phyloP scores from a whole-genome alignment of 2,329 filamentous ascomycete species.

The Fusarium zealandicum region DNA sequence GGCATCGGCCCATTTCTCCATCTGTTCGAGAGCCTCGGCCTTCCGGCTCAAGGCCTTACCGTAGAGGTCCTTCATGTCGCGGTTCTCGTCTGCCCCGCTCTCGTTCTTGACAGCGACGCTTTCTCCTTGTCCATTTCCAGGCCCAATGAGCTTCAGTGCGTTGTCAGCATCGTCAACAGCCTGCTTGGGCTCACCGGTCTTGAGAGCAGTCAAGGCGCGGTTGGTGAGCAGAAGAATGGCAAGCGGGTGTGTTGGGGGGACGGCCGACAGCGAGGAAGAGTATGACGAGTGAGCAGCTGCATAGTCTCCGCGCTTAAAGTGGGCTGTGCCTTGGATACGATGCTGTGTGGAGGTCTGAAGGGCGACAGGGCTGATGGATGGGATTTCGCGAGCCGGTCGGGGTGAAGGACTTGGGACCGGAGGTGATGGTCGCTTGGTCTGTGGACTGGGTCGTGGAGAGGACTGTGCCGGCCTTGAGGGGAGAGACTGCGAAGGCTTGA shows the following conservation, averaged over 20 bases:
- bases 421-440: constrained; percentile 44
- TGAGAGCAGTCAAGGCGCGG: constrained; percentile 86
- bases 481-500: constrained; percentile 46
- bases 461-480: constrained; percentile 51
- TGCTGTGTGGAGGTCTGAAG: constrained; percentile 79
- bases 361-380: constrained; percentile 71
- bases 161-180: constrained; percentile 85
- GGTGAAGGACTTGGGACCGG: constrained; percentile 53
- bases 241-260: constrained; percentile 82
- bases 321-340: constrained; percentile 80
- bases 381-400: constrained; percentile 65
- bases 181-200: constrained; percentile 89
- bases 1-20: constrained; percentile 93
- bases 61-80: constrained; percentile 92
- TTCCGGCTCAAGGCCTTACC: constrained; percentile 94
- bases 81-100: constrained; percentile 66
- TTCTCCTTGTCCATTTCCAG: constrained; percentile 80
- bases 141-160: constrained; percentile 81
- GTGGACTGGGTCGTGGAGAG: constrained; percentile 49
- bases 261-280: constrained; percentile 73
- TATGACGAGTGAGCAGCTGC: constrained; percentile 85
- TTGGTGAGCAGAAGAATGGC: constrained; percentile 91
- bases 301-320: constrained; percentile 95
- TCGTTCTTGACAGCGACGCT: constrained; percentile 71
- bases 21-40: constrained; percentile 92